Base-by-base conservation (phyloP, 169 alveolate species). In the Plasmodium adleri region DNA sequence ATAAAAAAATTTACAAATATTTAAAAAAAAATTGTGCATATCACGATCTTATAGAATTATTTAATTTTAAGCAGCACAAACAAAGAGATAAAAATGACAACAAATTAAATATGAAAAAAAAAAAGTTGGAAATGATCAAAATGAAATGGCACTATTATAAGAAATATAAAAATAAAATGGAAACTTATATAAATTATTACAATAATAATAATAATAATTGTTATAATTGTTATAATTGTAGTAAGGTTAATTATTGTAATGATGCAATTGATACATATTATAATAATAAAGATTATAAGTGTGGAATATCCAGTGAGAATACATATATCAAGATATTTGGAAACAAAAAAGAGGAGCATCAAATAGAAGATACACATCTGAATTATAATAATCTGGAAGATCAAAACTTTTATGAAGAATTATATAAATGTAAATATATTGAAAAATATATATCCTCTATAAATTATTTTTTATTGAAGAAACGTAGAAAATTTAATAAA, bases 21-120 rank as follows among this genome's bases (percentile, higher is more conserved):
- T 64, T 76, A 58, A 39, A 39, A 64, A 68, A 64, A 13, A 76
- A 76, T 50, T 63, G 66, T 10, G 26, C 52, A 6, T 76, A 76
- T 8, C 15, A 59, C 2, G 78, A 76, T 63, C 63, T 76, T 39
- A 32, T 76, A 45, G 45, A 70, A 15, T 12, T 76, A 12, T 76
- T 17, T 56, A 8, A 52, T 72, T 20, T 6, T n/a, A 3, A 28
- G n/a, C 47, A 0, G n/a, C 10, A 56, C 15, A 66, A 62, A 50
- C 20, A 10, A 49, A 32, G 20, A 1, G 56, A 4, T 8, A 20
- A 10, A 39, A 39, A 0, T 5, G 50, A 72, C 3, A 24, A 67
- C 26, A 72, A 70, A 70, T 20, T 17, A 49, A 26, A 28, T 15
- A 67, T 39, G 15, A 1, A 9, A 52, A 13, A 68, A 39, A 26